These are phyloP conservation scores for Talaromyces sp. DNA, from an alignment of 2,329 filamentous ascomycete species.

Conservation along the genomic window DNA sequence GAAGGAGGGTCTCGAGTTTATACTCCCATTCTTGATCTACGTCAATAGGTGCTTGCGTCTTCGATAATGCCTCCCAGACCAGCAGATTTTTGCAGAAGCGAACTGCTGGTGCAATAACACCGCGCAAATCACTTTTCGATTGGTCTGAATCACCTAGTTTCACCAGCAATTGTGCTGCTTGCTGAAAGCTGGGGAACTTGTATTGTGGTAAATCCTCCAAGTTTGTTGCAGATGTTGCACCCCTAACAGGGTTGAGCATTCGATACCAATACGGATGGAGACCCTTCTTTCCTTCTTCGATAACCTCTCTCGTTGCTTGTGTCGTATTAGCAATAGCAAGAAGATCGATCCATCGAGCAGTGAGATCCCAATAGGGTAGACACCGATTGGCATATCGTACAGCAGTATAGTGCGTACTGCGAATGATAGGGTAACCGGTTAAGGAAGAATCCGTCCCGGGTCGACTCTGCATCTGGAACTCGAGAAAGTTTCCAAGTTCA, in stretches of 20 bases:
- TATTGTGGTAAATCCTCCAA: conserved; percentile 46
- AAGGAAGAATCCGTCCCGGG: conserved; percentile 38
- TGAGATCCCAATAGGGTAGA: conserved; percentile 72
- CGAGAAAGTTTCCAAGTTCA: conserved; percentile 56
- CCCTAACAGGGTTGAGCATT: conserved; percentile 56
- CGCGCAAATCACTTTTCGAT: conserved; percentile 31
- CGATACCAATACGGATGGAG: conserved; percentile 74
- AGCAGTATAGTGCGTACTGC: conserved; percentile 75
- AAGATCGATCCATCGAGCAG: conserved; percentile 84
- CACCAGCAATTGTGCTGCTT: conserved; percentile 24
- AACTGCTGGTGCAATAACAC: conserved; percentile 66
- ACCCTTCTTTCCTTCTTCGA: conserved; percentile 86
- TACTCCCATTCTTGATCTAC: conserved; percentile 81
- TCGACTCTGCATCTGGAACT: conserved; percentile 62
- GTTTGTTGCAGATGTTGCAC: conserved; percentile 52
- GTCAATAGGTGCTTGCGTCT: conserved; percentile 46
- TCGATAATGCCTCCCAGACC: conserved; percentile 54
- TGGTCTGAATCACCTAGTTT: conserved; percentile 28
- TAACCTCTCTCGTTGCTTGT: conserved; percentile 73
- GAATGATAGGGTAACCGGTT: conserved; percentile 49
- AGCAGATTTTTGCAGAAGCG: conserved; percentile 65
- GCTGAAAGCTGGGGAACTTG: conserved; percentile 37
- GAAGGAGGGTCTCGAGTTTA: conserved; percentile 68
- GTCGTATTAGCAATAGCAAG: conserved; percentile 65
- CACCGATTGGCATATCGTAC: conserved; percentile 89